Conservation (phyloP, 768 basidiomycete genomes). For the Hysterangium stoloniferum region DNA sequence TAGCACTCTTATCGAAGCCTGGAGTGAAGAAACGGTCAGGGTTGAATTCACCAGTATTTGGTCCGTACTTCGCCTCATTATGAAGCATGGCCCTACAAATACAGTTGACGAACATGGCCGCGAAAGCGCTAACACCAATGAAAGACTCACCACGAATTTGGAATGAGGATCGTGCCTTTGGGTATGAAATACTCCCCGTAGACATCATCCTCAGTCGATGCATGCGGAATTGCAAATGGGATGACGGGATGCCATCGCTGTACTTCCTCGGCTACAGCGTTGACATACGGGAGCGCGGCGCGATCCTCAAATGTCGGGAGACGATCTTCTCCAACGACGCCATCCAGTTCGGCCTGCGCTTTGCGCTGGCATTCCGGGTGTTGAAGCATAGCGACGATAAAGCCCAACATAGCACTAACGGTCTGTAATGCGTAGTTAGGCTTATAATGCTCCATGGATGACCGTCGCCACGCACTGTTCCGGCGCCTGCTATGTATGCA, state of each 20-base stretch:
- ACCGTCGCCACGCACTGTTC: conserved; percentile 25
- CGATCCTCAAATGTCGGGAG: conserved; percentile 2
- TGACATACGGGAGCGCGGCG: conserved; percentile 5
- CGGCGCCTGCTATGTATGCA: conserved; percentile 35
- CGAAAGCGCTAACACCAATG: background rate
- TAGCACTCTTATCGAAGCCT: background rate
- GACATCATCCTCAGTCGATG: conserved; percentile 10
- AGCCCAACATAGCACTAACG: conserved; percentile 4
- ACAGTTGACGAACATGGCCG: background rate
- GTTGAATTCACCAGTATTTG: background rate
- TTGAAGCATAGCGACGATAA: conserved; percentile 15
- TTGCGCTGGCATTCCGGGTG: conserved; percentile 15
- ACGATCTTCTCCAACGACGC: conserved; percentile 12
- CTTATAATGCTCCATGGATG: too few relatives aligned
- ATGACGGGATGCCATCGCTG: background rate
- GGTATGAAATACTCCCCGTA: conserved; percentile 6
- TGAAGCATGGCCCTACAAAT: background rate
- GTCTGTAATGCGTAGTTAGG: background rate
- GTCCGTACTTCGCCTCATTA: background rate
- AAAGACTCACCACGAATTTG: background rate
- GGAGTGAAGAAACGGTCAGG: conserved; percentile 4
- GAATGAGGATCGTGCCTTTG: background rate
- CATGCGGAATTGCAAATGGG: background rate
- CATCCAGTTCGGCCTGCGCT: conserved; percentile 17
- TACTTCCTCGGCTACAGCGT: conserved; percentile 8